Percentiles rank a stretch among this genome's conserved stretches.
Evolutionary conservation across 78 protist species (phyloP).

Genomic region (Polysphondylium violaceum): DNA sequence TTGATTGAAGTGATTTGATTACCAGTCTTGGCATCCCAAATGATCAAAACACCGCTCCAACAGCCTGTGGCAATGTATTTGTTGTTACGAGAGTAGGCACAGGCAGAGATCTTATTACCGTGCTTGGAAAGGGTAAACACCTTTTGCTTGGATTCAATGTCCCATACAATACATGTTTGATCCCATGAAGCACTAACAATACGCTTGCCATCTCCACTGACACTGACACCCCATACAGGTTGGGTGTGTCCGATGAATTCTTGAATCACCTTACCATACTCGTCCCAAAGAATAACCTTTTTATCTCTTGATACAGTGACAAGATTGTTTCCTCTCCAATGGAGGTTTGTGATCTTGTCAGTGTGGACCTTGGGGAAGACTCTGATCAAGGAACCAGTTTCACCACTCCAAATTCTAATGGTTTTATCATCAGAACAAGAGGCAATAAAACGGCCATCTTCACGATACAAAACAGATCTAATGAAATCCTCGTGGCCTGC

Average conservation of each 20-base stretch:
- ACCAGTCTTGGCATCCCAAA: conserved; percentile 33
- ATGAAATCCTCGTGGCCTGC: conserved; percentile 72
- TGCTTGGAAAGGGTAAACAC: not conserved
- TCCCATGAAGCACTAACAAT: conserved; percentile 54
- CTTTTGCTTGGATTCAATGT: conserved; percentile 8
- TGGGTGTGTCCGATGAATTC: conserved; percentile 22
- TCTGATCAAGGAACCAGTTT: conserved; percentile 36
- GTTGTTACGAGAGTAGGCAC: conserved; percentile 26
- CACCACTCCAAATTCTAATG: conserved; percentile 71
- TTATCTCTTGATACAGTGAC: conserved; percentile 41
- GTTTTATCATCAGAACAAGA: conserved; percentile 60
- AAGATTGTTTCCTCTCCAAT: conserved; percentile 40
- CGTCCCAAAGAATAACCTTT: conserved; percentile 58
- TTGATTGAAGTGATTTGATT: not conserved
- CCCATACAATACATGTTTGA: conserved; percentile 43
- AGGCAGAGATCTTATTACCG: conserved; percentile 29
- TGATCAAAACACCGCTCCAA: conserved; percentile 48
- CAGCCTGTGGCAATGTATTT: conserved; percentile 49
- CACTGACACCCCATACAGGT: conserved; percentile 67
- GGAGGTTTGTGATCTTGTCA: conserved; percentile 30
- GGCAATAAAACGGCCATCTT: conserved; percentile 49
- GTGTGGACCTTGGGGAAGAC: conserved; percentile 62
- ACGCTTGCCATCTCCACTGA: conserved; percentile 23
- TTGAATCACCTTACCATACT: conserved; percentile 41
- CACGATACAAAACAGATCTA: conserved; percentile 23